Percentiles rank a stretch among this genome's conserved stretches.
Conservation (phyloP, 257 asterid genomes). For the Jacaranda copaia region DNA sequence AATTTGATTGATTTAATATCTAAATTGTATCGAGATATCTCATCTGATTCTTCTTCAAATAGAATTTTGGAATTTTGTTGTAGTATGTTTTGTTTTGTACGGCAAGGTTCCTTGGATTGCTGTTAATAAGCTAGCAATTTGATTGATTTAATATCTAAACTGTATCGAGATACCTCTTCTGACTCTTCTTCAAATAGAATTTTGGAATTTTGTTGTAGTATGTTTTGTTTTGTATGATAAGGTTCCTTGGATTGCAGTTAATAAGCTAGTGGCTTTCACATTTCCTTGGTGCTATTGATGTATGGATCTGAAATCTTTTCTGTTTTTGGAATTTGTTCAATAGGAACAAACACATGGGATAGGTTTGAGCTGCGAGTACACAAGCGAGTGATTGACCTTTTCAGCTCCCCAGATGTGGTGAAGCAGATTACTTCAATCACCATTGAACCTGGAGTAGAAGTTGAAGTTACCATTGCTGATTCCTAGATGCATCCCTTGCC, state of each 20-base stretch:
- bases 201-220: too few species aligned
- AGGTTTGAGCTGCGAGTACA: conserved; percentile 64
- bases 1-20: too few species aligned
- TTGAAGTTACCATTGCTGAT: conserved; percentile 71
- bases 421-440: conserved; percentile 74
- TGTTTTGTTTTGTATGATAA: neutral
- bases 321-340: neutral
- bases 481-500: conserved; percentile 33
- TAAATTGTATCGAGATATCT: too few species aligned
- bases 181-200: too few species aligned
- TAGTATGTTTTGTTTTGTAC: neutral
- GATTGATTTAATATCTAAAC: too few species aligned
- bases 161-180: too few species aligned
- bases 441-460: conserved; percentile 71
- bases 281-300: neutral
- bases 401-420: conserved; percentile 72
- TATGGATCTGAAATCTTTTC: neutral
- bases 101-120: neutral
- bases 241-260: neutral
- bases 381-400: conserved; percentile 70
- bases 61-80: too few species aligned
- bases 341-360: conserved; percentile 62
- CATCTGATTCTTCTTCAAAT: too few species aligned
- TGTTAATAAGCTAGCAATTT: neutral
- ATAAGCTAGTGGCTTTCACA: neutral